These are phyloP conservation scores for Rosa rugosa DNA, from an alignment of 306 rosid genomes.

Conservation along the genomic window DNA sequence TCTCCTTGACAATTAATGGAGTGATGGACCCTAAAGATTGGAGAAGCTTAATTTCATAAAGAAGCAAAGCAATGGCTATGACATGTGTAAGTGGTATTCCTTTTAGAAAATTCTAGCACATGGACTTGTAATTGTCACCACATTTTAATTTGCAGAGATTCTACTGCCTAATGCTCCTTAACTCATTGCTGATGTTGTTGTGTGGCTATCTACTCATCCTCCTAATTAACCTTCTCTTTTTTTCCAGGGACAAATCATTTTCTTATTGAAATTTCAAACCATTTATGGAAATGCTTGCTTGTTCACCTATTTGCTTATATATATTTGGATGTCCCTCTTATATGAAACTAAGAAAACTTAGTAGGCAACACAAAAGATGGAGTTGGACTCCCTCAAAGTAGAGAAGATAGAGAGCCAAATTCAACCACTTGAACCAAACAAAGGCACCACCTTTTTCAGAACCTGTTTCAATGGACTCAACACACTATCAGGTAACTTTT, in stretches of 20 bases:
- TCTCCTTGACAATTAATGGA: neutral
- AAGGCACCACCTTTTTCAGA: conserved; percentile 55
- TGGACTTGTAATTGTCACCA: neutral
- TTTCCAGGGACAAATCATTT: conserved; percentile 12
- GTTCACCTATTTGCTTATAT: neutral
- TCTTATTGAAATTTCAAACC: neutral
- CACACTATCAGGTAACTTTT: conserved; percentile 50
- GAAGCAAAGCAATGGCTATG: neutral
- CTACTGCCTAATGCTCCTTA: conserved; percentile 10
- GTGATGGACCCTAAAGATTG: neutral
- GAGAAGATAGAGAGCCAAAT: conserved; percentile 52
- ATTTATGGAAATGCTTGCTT: conserved; percentile 4
- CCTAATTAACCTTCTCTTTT: neutral
- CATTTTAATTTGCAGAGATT: neutral
- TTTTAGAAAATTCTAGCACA: neutral
- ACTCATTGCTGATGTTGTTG: neutral
- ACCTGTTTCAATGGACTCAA: conserved; percentile 79
- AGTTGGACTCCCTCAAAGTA: neutral
- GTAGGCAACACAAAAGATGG: neutral
- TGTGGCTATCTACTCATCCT: conserved; percentile 20
- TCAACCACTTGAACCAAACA: conserved; percentile 27
- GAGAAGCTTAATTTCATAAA: neutral
- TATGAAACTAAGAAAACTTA: neutral
- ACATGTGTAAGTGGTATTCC: conserved; percentile 22
- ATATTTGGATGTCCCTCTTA: neutral